A percentile compares a stretch with the other conserved stretches of the same genome.
phyloP scores from a whole-genome alignment of 129 eudicot genomes.

The Lactuca saligna region DNA sequence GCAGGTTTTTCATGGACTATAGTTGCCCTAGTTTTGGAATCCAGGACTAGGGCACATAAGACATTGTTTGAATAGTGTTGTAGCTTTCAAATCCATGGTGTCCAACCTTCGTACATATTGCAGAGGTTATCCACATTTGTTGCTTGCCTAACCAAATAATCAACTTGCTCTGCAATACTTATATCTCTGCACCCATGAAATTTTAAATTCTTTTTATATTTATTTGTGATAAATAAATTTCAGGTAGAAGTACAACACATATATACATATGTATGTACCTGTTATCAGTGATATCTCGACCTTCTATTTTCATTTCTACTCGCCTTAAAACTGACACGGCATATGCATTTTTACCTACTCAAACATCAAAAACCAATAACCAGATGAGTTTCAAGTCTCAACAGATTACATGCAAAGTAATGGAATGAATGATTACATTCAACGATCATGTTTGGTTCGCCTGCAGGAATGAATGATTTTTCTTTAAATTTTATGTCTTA shows the following conservation, averaged over 20 bases:
- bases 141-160: slow-evolving; percentile 91
- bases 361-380: background rate
- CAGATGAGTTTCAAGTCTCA: background rate
- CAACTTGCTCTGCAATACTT: slow-evolving; percentile 82
- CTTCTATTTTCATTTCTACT: slow-evolving; percentile 92
- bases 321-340: slow-evolving; percentile 90
- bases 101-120: slow-evolving; percentile 99
- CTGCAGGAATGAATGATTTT: too few species aligned
- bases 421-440: too few species aligned
- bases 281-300: slow-evolving; percentile 74
- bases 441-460: too few species aligned
- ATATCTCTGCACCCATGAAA: slow-evolving; percentile 54
- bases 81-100: slow-evolving; percentile 85
- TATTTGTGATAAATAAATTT: slow-evolving; percentile 1
- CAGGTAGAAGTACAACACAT: slow-evolving; percentile 7
- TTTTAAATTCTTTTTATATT: background rate
- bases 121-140: slow-evolving; percentile 93
- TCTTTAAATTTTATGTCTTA: too few species aligned
- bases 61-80: background rate
- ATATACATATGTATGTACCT: slow-evolving; percentile 41
- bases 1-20: slow-evolving; percentile 12
- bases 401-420: too few species aligned
- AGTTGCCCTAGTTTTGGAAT: slow-evolving; percentile 15
- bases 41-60: slow-evolving; percentile 8
- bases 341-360: slow-evolving; percentile 82